Base-by-base conservation (phyloP, 768 basidiomycete species). In the Naganishia antarctica region DNA sequence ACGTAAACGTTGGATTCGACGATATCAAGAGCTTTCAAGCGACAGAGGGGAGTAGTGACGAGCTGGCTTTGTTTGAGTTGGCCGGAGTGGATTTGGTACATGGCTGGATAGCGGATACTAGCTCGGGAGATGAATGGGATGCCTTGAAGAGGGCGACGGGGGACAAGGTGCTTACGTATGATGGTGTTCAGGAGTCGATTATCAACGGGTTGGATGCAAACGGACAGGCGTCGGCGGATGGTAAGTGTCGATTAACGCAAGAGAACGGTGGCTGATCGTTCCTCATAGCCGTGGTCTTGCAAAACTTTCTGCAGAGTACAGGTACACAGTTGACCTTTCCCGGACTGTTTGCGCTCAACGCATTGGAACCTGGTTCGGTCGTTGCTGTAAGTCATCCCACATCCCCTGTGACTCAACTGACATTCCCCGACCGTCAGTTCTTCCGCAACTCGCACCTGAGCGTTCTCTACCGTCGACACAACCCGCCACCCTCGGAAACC, bases 391-490 rank as follows among this genome's bases (percentile, higher is more conserved):
- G 68, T 64, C 13, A 9, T 29, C 25, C 12, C 16, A 28, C 29
- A 3, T 25, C n/a, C 26, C 28, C 47, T 23, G 11, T 25, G 3
- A 26, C 34, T 28, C 34, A 28, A 32, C 41, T 34, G 15, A 41
- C 31, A 51, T 8, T 23, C n/a, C n/a, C n/a, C n/a, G n/a, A n/a
- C 28, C 8, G 11, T 0, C 43, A 72, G 69, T 84, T 93, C 66
- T 94, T 92, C 81, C 85, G 92, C 59, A 90, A 85, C 76, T 91
- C 90, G 0, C 92, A 94, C 73, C 84, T 96, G 15, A 87, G 87
- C 0, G 91, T 94, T 9, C 80, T 96, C 1, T 88, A 91, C 80
- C 80, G 65, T 73, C 81, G 58, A 12, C 40, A 44, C 47, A 40
- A 60, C 34, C 29, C 44, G 18, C 43, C 50, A 11, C 18, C 51